Base-by-base conservation (phyloP, 129 eudicot species). In the Scalesia atractyloides region DNA sequence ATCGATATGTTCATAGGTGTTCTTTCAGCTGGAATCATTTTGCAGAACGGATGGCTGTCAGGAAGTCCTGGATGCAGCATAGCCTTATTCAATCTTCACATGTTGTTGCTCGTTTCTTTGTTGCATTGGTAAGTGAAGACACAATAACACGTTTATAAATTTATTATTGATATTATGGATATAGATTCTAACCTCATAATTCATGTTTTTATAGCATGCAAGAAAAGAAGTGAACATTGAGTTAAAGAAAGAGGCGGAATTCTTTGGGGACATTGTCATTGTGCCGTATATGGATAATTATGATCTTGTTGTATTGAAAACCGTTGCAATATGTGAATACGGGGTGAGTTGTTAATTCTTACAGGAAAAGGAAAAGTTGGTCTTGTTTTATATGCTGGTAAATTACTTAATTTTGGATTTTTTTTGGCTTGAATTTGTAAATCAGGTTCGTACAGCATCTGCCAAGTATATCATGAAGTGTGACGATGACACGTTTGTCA, bases 21-120 rank as follows among this genome's bases (percentile, higher is more conserved):
- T 53, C 91, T 95, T 68, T 95, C 97, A 52, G 96, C 97, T 5
- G 97, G 56, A 92, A 90, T 74, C 99, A 95, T 78, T 95, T 95
- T 74, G 96, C 95, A 18, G 99, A 95, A 89, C 79, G 97, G 61
- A 95, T 95, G 99, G 95, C 99, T 46, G 96, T 91, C 4, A 89
- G 97, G 76, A 95, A 95, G 68, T 90, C 99, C 7, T 95, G 99
- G 99, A 86, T 95, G 97, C 99, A 88, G 75, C 89, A 91, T 80
- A 61, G 53, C 54, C 83, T 84, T 46, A 81, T 95, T 41, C 86
- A 86, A 47, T 84, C 94, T 51, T 87, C 96, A 34, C 73, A 59
- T 20, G 86, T 88, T 30, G 96, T 91, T 9, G 88, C 94, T 68
- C 97, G 99, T 69, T 95, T 95, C 78, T 95, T 95, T 80, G 94